phyloP scores from a whole-genome alignment of 176 grass and related monocot species.

The Pharus latifolius region DNA sequence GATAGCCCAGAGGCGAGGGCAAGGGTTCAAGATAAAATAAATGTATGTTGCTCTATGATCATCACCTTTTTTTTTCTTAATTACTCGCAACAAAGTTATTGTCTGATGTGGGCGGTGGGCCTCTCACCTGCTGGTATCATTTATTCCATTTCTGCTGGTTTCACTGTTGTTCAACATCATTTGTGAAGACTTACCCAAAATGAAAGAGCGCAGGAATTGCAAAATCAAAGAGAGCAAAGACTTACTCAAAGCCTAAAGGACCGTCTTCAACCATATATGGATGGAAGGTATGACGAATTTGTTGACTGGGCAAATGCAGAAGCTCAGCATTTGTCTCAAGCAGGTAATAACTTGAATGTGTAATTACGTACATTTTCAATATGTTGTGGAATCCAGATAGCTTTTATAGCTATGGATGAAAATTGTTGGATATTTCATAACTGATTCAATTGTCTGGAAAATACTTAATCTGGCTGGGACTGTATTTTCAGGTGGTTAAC shows the following conservation, averaged over 20 bases:
- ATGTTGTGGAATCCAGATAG: too few relatives aligned
- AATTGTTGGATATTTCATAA: too few relatives aligned
- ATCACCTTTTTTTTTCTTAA: background rate
- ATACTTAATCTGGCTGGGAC: too few relatives aligned
- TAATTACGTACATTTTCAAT: too few relatives aligned
- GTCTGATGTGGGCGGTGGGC: background rate
- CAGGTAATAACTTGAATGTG: slow-evolving; percentile 23
- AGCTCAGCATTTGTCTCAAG: slow-evolving; percentile 61
- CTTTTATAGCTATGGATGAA: too few relatives aligned
- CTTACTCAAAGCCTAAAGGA: slow-evolving; percentile 59
- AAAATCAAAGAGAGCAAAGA: slow-evolving; percentile 64
- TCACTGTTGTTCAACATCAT: too few relatives aligned
- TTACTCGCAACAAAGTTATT: background rate
- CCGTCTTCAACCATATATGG: slow-evolving; percentile 62
- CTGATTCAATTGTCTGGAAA: too few relatives aligned
- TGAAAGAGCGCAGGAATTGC: slow-evolving; percentile 56
- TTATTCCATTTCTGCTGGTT: too few relatives aligned
- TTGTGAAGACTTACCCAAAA: too few relatives aligned
- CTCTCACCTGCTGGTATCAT: background rate
- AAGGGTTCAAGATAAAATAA: slow-evolving; percentile 38
- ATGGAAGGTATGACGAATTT: slow-evolving; percentile 52
- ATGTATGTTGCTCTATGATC: slow-evolving; percentile 12
- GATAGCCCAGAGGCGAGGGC: slow-evolving; percentile 16
- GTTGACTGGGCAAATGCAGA: slow-evolving; percentile 73
- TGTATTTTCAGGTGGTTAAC: background rate